These are phyloP conservation scores for Guyanaporus albipodus DNA, from an alignment of 768 basidiomycete genomes.

Conservation along the genomic window DNA sequence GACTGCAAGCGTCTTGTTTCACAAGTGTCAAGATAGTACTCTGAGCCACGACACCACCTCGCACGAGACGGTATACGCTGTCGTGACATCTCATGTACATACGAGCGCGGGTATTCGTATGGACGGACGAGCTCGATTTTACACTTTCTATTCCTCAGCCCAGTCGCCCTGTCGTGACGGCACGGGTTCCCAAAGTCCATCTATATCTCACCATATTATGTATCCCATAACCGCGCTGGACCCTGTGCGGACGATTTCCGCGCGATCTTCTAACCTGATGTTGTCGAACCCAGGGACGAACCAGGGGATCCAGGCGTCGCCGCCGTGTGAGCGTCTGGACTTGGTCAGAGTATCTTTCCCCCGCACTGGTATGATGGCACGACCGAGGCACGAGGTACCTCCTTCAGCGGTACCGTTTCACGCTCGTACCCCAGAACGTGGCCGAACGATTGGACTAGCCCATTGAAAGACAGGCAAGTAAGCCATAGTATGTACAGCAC, in stretches of 20 bases:
- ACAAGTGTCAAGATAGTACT: too few species aligned
- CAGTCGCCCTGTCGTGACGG: conserved; percentile 6
- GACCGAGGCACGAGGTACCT: background rate
- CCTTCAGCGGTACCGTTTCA: conserved; percentile 17
- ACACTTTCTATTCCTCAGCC: conserved; percentile 4
- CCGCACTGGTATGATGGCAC: background rate
- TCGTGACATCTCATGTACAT: too few species aligned
- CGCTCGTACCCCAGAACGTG: conserved; percentile 29
- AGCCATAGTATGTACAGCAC: too few species aligned
- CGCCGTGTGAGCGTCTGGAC: too few species aligned
- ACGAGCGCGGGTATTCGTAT: too few species aligned
- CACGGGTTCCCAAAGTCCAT: background rate
- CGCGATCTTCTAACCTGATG: conserved; percentile 9
- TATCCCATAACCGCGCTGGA: conserved; percentile 15
- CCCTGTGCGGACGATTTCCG: conserved; percentile 22
- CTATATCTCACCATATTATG: conserved; percentile 16
- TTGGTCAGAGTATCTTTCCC: background rate
- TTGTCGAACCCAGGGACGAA: background rate
- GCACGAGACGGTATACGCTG: too few species aligned
- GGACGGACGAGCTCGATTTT: background rate
- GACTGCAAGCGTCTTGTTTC: too few species aligned
- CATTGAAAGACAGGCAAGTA: too few species aligned
- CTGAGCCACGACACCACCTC: too few species aligned
- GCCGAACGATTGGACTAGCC: too few species aligned
- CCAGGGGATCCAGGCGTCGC: background rate